These are phyloP conservation scores for Picea abies DNA, from an alignment of 83 land plant species.

Conservation along the genomic window DNA sequence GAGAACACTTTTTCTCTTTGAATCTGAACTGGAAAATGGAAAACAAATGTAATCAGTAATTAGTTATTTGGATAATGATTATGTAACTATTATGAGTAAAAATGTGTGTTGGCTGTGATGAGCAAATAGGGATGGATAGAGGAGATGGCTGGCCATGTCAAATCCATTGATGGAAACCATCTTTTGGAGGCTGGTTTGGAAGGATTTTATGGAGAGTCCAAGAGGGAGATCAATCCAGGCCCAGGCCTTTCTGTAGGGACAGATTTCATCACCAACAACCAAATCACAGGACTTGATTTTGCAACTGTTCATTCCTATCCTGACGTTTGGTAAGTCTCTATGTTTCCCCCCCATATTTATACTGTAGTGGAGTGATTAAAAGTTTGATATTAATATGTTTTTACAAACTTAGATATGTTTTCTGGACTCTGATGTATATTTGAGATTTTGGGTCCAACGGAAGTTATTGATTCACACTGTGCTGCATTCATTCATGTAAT, in stretches of 20 bases:
- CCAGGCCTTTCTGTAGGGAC: not conserved
- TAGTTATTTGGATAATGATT: not conserved
- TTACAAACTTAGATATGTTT: no score
- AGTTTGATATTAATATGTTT: no score
- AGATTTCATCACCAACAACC: slow-evolving; percentile 31
- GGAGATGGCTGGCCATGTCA: no score
- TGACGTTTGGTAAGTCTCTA: slow-evolving; percentile 16
- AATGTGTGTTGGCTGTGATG: slow-evolving; percentile 37
- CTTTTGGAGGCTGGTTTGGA: slow-evolving; percentile 53
- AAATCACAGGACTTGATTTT: slow-evolving; percentile 36
- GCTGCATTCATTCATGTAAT: no score
- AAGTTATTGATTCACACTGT: no score
- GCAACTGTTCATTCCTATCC: slow-evolving; percentile 62
- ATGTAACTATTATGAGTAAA: slow-evolving; percentile 29
- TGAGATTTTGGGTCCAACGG: no score
- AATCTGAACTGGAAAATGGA: no score
- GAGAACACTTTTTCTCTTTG: no score
- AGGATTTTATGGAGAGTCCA: slow-evolving; percentile 65
- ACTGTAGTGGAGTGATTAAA: no score
- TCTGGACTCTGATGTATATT: no score
- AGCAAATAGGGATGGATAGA: slow-evolving; percentile 44
- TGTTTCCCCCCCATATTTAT: no score
- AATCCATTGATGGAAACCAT: slow-evolving; percentile 28
- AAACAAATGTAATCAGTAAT: no score
- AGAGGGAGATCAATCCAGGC: slow-evolving; percentile 27